phyloP scores from a whole-genome alignment of 768 basidiomycete species.

The Hygrophorus pudorinus region DNA sequence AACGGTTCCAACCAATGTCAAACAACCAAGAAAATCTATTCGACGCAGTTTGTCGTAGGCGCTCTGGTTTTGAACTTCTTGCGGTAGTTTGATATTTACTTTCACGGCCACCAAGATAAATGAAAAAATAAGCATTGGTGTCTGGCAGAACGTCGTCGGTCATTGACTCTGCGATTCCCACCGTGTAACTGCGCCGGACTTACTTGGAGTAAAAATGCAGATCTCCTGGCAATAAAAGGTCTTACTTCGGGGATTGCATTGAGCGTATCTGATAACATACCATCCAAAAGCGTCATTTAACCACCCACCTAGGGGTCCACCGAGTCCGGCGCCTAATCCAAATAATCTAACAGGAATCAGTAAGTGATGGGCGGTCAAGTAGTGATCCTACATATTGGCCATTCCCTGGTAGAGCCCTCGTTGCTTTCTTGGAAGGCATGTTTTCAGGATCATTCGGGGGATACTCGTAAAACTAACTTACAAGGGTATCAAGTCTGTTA shows the following conservation, averaged over 20 bases:
- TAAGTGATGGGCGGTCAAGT: neutral
- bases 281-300: conserved; percentile 80
- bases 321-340: conserved; percentile 74
- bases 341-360: conserved; percentile 44
- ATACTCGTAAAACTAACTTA: conserved; percentile 27
- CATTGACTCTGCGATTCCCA: conserved; percentile 1
- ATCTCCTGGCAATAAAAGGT: conserved; percentile 44
- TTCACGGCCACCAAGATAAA: conserved; percentile 62
- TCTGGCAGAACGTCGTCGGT: conserved; percentile 27
- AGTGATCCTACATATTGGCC: conserved; percentile 63
- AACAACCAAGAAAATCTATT: conserved; percentile 78
- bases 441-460: conserved; percentile 1
- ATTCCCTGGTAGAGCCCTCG: conserved; percentile 89
- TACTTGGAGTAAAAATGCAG: conserved; percentile 82
- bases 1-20: conserved; percentile 65
- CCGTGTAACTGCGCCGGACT: conserved; percentile 13
- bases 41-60: conserved; percentile 58
- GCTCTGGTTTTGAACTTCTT: conserved; percentile 49
- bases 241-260: conserved; percentile 4
- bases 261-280: conserved; percentile 30
- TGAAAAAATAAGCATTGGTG: conserved; percentile 69
- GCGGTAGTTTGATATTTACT: conserved; percentile 70
- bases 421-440: conserved; percentile 45
- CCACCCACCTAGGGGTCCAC: conserved; percentile 78
- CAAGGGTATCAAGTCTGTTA: conserved; percentile 86